Base-by-base conservation (phyloP, 2,329 filamentous ascomycete genomes). In the Paraphaeosphaeria sporulosa region DNA sequence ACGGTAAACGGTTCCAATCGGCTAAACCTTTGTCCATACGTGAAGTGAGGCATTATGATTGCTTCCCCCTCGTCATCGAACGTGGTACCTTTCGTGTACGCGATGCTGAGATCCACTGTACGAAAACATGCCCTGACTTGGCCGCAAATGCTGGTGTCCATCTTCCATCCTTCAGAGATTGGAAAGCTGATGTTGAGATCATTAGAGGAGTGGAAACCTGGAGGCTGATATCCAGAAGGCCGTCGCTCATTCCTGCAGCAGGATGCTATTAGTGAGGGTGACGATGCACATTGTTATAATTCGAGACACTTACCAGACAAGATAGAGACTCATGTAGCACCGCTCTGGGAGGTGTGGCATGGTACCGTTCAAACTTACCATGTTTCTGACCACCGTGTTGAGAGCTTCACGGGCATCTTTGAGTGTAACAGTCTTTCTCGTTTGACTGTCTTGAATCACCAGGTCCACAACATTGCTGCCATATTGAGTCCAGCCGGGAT, bases 51-150 rank as follows among this genome's bases (percentile, higher is more conserved):
- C 36, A 57, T 53, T 7, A 50, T 46, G 32, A 42, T 51, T 32
- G 32, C 50, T 17, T 56, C 55, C 8, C 32, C 34, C 3, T 38
- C 34, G 23, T 60, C n/a, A 8, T 21, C 19, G 8, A 21, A 49
- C 5, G 21, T 15, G 10, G 19, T 36, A 13, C 32, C 44, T 32
- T 52, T 54, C 10, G 51, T 73, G 74, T 48, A 75, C 71, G 64
- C 65, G 13, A 79, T 72, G 44, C 51, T 44, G 13, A 64, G 52
- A 8, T 38, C 25, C 17, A 61, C 58, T 78, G 68, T 71, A 68
- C 82, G 80, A 60, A 71, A 79, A 42, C 74, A 74, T 21, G 78
- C 75, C 27, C 76, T 66, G 61, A 81, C 76, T 32, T 61, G 48
- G 50, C 76, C 71, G 68, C 73, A 73, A 9, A 68, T 65, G 58